Evolutionary conservation across 106 monocot species (phyloP).

Genomic region (Dioscorea zingiberensis): DNA sequence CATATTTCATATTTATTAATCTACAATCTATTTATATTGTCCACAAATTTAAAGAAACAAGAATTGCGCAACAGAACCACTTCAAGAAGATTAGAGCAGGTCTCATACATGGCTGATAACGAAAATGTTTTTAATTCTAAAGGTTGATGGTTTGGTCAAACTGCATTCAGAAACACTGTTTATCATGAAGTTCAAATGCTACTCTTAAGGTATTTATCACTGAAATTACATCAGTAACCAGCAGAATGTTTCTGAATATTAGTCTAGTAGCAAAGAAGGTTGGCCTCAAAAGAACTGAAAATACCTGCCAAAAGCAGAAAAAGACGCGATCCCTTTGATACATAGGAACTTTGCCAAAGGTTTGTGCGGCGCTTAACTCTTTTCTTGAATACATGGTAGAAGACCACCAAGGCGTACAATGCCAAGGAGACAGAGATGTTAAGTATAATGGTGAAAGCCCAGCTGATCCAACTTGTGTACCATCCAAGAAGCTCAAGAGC

Average conservation of each 20-base stretch:
- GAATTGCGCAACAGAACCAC: too few relatives aligned
- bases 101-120: too few relatives aligned
- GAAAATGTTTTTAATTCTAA: too few relatives aligned
- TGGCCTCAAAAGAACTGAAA: not conserved
- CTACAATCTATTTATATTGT: too few relatives aligned
- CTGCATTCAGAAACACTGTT: too few relatives aligned
- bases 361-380: slow-evolving; percentile 87
- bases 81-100: too few relatives aligned
- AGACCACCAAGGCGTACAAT: slow-evolving; percentile 82
- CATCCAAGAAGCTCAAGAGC: slow-evolving; percentile 53
- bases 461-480: slow-evolving; percentile 78
- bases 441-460: slow-evolving; percentile 74
- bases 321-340: slow-evolving; percentile 98
- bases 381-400: slow-evolving; percentile 97
- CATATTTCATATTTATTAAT: too few relatives aligned
- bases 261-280: not conserved
- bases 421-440: slow-evolving; percentile 98
- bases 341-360: slow-evolving; percentile 94
- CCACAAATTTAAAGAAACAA: too few relatives aligned
- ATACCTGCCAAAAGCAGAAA: slow-evolving; percentile 99
- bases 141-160: too few relatives aligned
- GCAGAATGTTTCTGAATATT: not conserved
- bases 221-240: too few relatives aligned
- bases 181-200: too few relatives aligned
- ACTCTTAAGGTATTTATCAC: too few relatives aligned